phyloP scores from a whole-genome alignment of 768 basidiomycete species.

The Russula olivacea region DNA sequence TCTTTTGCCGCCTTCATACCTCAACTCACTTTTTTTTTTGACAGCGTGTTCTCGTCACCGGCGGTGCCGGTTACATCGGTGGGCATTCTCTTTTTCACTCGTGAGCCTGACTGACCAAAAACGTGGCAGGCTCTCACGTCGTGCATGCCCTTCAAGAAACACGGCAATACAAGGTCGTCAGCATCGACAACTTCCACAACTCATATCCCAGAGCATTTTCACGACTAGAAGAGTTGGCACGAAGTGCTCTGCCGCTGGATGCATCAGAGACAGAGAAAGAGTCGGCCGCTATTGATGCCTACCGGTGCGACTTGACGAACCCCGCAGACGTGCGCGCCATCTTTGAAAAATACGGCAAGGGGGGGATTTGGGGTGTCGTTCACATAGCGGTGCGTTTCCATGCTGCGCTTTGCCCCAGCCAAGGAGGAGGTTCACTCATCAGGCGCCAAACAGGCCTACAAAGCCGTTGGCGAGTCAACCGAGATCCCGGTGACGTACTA shows the following conservation, averaged over 20 bases:
- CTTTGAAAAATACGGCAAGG: conserved; percentile 80
- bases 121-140: conserved; percentile 78
- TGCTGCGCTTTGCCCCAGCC: not conserved
- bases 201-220: conserved; percentile 70
- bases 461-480: conserved; percentile 95
- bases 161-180: conserved; percentile 84
- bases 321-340: conserved; percentile 65
- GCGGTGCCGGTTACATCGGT: conserved; percentile 92
- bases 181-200: conserved; percentile 94
- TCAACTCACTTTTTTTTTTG: conserved; percentile 17
- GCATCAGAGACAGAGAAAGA: conserved; percentile 63
- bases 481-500: conserved; percentile 94
- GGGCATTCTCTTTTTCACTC: conserved; percentile 24
- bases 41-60: conserved; percentile 63
- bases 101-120: conserved; percentile 16
- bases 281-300: conserved; percentile 64
- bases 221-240: conserved; percentile 76
- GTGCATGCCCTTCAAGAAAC: conserved; percentile 82
- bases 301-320: conserved; percentile 69
- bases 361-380: conserved; percentile 93
- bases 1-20: not conserved
- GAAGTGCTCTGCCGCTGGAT: conserved; percentile 58
- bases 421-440: not conserved
- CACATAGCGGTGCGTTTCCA: conserved; percentile 76
- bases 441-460: conserved; percentile 63